These are phyloP conservation scores for Tuber aestivum DNA, from an alignment of 495 filamentous ascomycete species.

Conservation along the genomic window DNA sequence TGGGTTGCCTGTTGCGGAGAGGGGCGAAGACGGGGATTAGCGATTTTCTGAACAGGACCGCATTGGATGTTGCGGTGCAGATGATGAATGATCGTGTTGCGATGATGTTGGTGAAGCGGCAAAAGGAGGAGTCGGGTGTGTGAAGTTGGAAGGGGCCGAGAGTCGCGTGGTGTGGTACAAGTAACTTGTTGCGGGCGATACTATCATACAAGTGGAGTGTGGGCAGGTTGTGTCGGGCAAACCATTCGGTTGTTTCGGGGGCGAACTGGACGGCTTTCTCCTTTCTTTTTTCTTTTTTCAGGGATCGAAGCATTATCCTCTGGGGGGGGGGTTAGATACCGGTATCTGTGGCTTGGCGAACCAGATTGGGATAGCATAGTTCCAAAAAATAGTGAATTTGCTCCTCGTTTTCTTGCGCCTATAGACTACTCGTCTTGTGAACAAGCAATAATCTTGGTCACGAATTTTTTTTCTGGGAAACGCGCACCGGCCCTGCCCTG, in stretches of 20 bases:
- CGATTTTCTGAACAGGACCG: neutral
- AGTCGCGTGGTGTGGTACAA: too few species aligned
- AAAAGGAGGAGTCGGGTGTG: neutral
- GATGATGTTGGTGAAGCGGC: neutral
- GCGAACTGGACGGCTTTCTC: neutral
- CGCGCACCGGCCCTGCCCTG: too few species aligned
- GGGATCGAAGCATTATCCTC: neutral
- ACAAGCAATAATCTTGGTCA: too few species aligned
- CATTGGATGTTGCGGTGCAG: neutral
- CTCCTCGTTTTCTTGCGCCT: too few species aligned
- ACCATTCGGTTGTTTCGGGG: neutral
- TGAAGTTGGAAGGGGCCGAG: too few species aligned
- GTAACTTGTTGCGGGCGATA: too few species aligned
- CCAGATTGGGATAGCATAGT: too few species aligned
- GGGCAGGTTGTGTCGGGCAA: neutral
- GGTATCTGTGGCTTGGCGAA: too few species aligned
- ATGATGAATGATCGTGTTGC: slow-evolving; percentile 1
- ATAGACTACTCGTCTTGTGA: too few species aligned
- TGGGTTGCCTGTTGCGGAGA: slow-evolving; percentile 9
- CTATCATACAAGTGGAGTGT: neutral
- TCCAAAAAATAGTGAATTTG: too few species aligned
- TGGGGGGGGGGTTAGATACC: neutral
- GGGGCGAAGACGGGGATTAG: slow-evolving; percentile 1
- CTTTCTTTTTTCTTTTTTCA: neutral
- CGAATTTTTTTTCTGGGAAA: too few species aligned